Evolutionary conservation across 2,329 filamentous ascomycete species (phyloP).

Genomic region (Tolypocladium ovalisporum): DNA sequence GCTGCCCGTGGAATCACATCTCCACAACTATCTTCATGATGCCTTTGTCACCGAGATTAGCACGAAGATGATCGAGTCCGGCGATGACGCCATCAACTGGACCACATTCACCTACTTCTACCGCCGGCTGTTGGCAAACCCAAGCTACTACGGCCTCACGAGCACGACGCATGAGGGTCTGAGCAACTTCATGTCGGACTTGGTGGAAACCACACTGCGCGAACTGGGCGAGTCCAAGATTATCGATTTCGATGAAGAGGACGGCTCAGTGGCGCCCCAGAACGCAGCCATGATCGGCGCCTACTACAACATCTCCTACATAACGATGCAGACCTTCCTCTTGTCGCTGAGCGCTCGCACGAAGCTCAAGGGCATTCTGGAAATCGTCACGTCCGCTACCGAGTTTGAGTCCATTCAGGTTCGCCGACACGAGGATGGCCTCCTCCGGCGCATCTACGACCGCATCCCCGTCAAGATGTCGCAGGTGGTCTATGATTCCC

Average conservation of each 20-base stretch:
- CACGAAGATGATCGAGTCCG: slow-evolving; percentile 89
- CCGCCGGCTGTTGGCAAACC: slow-evolving; percentile 84
- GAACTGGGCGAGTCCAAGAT: slow-evolving; percentile 90
- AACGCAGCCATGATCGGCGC: slow-evolving; percentile 97
- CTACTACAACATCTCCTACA: slow-evolving; percentile 98
- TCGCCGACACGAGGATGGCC: slow-evolving; percentile 77
- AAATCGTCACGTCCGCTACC: slow-evolving; percentile 92
- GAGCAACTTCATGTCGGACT: slow-evolving; percentile 87
- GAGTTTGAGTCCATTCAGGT: slow-evolving; percentile 96
- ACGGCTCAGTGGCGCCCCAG: slow-evolving; percentile 77
- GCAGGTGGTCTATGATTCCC: slow-evolving; percentile 76
- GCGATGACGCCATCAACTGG: slow-evolving; percentile 97
- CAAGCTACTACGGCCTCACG: slow-evolving; percentile 86
- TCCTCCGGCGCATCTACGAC: slow-evolving; percentile 88
- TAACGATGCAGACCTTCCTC: slow-evolving; percentile 98
- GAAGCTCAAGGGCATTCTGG: slow-evolving; percentile 92
- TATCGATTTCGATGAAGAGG: slow-evolving; percentile 88
- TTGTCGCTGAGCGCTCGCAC: slow-evolving; percentile 80
- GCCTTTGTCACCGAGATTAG: slow-evolving; percentile 96
- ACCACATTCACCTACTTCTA: slow-evolving; percentile 98
- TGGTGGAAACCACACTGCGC: slow-evolving; percentile 86
- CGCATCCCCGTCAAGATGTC: slow-evolving; percentile 92
- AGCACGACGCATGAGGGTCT: slow-evolving; percentile 85
- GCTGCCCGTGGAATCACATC: slow-evolving; percentile 85
- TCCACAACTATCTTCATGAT: slow-evolving; percentile 86